These are phyloP conservation scores for Penicillium sp. DNA, from an alignment of 2,329 filamentous ascomycete genomes.

Conservation along the genomic window DNA sequence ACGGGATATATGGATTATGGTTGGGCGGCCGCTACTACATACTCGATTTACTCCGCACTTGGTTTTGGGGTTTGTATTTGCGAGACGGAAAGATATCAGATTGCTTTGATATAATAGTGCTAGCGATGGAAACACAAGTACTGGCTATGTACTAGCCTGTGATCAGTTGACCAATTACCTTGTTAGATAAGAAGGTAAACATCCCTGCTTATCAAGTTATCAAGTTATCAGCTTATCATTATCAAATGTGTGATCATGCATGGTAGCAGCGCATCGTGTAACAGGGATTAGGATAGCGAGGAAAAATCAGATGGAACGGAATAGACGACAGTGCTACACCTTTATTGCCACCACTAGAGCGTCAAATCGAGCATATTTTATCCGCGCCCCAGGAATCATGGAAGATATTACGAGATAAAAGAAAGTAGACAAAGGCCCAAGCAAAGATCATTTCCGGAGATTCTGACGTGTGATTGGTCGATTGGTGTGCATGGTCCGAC, in stretches of 20 bases:
- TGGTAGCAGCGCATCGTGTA: neutral
- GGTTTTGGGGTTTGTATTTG: neutral
- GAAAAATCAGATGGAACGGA: neutral
- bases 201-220: too few species aligned
- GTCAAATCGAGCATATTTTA: too few species aligned
- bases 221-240: too few species aligned
- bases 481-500: neutral
- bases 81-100: neutral
- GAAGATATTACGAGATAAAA: constrained; percentile 23
- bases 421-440: too few species aligned
- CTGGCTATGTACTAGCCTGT: neutral
- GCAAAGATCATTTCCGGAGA: too few species aligned
- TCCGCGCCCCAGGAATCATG: constrained; percentile 2
- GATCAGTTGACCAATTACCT: neutral
- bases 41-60: neutral
- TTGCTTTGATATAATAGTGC: too few species aligned
- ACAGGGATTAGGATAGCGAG: neutral
- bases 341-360: neutral
- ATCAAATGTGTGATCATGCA: too few species aligned
- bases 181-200: neutral
- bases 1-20: neutral
- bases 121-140: neutral
- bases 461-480: neutral
- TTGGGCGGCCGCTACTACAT: neutral
- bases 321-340: neutral